Percentiles rank a stretch among this genome's conserved stretches.
Conservation (phyloP, 2,329 filamentous ascomycete genomes). For the Xylaria polymorpha region DNA sequence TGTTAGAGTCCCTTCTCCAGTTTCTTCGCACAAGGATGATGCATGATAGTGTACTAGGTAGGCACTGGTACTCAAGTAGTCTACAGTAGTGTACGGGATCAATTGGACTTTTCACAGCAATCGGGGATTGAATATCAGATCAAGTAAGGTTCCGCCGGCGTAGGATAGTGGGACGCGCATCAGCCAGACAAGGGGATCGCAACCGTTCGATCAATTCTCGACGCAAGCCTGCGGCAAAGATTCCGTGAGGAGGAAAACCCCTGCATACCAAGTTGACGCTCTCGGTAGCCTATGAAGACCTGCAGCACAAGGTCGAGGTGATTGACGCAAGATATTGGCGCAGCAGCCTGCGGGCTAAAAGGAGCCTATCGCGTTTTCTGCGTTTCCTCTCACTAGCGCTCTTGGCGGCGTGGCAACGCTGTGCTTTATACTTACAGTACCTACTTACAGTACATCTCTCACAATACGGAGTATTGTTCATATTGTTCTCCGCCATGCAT, state of each 20-base stretch:
- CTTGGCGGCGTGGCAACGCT: conserved; percentile 29
- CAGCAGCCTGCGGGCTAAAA: conserved; percentile 16
- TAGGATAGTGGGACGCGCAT: conserved; percentile 15
- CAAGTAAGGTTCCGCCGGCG: conserved; percentile 10
- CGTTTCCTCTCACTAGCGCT: conserved; percentile 9
- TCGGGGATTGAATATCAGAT: conserved; percentile 22
- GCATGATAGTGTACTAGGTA: not conserved
- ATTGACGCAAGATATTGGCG: conserved; percentile 40
- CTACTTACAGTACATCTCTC: conserved; percentile 16
- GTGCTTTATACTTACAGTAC: conserved; percentile 21
- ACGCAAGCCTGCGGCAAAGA: conserved; percentile 10
- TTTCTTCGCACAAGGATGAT: conserved; percentile 21
- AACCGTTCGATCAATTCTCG: conserved; percentile 24
- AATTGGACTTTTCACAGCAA: conserved; percentile 22
- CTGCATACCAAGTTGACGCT: conserved; percentile 13
- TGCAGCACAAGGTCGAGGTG: conserved; percentile 34
- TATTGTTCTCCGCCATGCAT: conserved; percentile 14
- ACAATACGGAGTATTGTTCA: not conserved
- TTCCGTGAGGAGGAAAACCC: conserved; percentile 18
- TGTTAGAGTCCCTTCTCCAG: not conserved
- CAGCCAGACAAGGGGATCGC: conserved; percentile 21
- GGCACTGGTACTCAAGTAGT: no score
- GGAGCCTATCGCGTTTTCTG: not conserved
- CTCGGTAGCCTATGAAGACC: conserved; percentile 34
- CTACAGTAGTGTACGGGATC: conserved; percentile 23